Percentiles rank a stretch among this genome's conserved stretches.
Conservation (phyloP, 1,284 basidiomycete species). For the Porodaedalea pini region DNA sequence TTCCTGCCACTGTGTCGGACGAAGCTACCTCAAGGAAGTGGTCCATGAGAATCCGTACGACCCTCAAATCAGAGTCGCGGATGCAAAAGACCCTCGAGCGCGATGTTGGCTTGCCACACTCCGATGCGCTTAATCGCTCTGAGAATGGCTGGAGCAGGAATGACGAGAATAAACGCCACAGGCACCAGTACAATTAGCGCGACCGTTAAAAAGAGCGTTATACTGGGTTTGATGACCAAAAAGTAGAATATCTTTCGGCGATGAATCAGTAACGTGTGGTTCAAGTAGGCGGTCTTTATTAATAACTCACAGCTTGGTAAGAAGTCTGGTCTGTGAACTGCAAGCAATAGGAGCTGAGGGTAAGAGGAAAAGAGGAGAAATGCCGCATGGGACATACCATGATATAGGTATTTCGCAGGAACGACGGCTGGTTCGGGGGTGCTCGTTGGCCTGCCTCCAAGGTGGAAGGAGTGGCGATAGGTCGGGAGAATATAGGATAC, state of each 20-base stretch:
- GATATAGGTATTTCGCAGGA: conserved; percentile 74
- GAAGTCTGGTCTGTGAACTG: conserved; percentile 76
- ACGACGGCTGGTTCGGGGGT: conserved; percentile 51
- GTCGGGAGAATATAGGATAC: conserved; percentile 65
- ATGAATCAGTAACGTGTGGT: too few species aligned
- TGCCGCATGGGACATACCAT: conserved; percentile 50
- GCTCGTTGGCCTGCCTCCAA: conserved; percentile 43
- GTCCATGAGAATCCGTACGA: background rate
- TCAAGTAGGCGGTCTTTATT: background rate
- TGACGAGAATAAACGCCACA: conserved; percentile 50
- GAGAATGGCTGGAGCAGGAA: conserved; percentile 64
- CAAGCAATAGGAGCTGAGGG: conserved; percentile 11
- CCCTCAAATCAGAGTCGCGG: conserved; percentile 16
- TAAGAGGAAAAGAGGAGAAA: background rate
- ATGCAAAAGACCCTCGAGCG: conserved; percentile 59
- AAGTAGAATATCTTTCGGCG: conserved; percentile 69
- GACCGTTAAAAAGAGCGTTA: conserved; percentile 65
- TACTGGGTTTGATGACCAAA: conserved; percentile 75
- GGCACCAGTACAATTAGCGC: conserved; percentile 53
- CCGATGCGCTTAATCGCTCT: conserved; percentile 62
- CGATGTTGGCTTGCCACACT: conserved; percentile 76
- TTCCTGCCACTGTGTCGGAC: background rate
- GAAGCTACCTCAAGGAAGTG: background rate
- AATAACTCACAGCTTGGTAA: conserved; percentile 50
- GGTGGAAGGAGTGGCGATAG: conserved; percentile 40